Evolutionary conservation across 345 rosid species (phyloP).

Genomic region (Eucalyptus coolabah): DNA sequence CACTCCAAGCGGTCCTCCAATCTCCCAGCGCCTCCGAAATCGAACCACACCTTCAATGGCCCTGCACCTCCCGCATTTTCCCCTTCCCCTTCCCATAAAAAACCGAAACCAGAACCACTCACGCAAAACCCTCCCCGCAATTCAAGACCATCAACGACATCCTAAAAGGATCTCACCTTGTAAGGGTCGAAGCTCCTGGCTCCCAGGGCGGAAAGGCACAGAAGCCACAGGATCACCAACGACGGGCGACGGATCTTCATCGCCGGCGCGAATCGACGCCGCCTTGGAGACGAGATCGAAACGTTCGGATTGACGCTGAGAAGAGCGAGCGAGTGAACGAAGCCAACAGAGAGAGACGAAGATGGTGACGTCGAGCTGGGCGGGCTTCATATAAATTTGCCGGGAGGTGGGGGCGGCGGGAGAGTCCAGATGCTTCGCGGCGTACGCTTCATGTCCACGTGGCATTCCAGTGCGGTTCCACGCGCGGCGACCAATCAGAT

Average conservation of each 20-base stretch:
- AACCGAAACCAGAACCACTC: not conserved
- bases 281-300: not conserved
- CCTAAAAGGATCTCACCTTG: slow-evolving; percentile 24
- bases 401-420: not conserved
- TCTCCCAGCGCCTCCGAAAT: too few species aligned
- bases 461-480: slow-evolving; percentile 32
- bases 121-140: not conserved
- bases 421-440: slow-evolving; percentile 24
- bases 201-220: slow-evolving; percentile 8
- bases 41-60: too few species aligned
- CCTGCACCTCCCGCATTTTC: not conserved
- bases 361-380: not conserved
- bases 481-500: slow-evolving; percentile 58
- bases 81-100: not conserved
- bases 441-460: slow-evolving; percentile 27
- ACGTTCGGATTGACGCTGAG: not conserved
- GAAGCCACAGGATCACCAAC: slow-evolving; percentile 5
- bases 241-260: not conserved
- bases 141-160: not conserved
- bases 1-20: not conserved
- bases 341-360: not conserved
- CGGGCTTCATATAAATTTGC: slow-evolving; percentile 11
- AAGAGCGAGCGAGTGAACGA: not conserved
- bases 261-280: not conserved
- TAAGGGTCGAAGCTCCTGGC: slow-evolving; percentile 61